phyloP scores from a whole-genome alignment of 495 filamentous ascomycete species.

The Penicillium ochrochloron region DNA sequence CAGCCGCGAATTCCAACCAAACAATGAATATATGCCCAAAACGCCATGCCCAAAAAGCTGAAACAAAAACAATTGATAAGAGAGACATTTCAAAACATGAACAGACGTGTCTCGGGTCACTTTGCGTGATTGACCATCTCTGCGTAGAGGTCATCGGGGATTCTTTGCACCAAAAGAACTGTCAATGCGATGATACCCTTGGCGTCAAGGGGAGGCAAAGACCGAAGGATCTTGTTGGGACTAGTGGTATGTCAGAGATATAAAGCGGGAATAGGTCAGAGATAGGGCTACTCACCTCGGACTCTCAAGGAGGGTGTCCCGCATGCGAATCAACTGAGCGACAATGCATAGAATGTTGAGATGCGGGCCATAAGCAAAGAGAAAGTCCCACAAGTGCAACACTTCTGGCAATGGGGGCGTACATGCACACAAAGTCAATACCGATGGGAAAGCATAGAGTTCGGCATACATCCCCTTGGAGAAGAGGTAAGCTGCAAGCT shows the following conservation, averaged over 20 bases:
- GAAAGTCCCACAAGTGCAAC: slow-evolving; percentile 94
- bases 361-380: slow-evolving; percentile 94
- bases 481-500: slow-evolving; percentile 80
- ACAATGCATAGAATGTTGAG: slow-evolving; percentile 97
- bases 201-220: slow-evolving; percentile 84
- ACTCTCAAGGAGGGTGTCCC: slow-evolving; percentile 79
- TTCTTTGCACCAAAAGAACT: slow-evolving; percentile 77
- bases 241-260: slow-evolving; percentile 50
- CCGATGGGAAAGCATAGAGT: slow-evolving; percentile 96
- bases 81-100: neutral
- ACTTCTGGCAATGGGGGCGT: slow-evolving; percentile 97
- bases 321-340: slow-evolving; percentile 88
- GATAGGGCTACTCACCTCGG: slow-evolving; percentile 66
- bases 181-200: slow-evolving; percentile 80
- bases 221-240: slow-evolving; percentile 87
- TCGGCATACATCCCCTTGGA: slow-evolving; percentile 87
- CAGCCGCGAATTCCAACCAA: slow-evolving; percentile 11
- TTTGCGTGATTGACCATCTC: slow-evolving; percentile 87
- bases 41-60: slow-evolving; percentile 25
- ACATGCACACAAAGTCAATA: slow-evolving; percentile 92
- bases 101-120: slow-evolving; percentile 41
- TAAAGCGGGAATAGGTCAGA: neutral
- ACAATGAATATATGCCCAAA: slow-evolving; percentile 22
- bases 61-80: slow-evolving; percentile 4
- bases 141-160: slow-evolving; percentile 86